Evolutionary conservation across 805 yeast species (phyloP), one percentile per base, ranked within the genome.

Genomic region (Yarrowia osloensis): DNA sequence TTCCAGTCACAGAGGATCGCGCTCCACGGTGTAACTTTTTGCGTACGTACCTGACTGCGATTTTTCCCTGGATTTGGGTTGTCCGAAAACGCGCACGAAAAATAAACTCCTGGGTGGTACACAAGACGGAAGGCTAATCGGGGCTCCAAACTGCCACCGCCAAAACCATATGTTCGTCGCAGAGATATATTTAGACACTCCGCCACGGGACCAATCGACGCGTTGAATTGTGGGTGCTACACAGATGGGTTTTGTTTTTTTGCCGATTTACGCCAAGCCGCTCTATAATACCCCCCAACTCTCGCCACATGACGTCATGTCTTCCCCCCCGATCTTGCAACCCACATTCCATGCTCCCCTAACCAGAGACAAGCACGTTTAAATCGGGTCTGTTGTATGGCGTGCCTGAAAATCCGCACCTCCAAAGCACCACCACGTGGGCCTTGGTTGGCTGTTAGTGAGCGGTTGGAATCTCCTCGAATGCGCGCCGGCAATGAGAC

Each of bases 51-150:
- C 44, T 35, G 61, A n/a, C 59, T 33, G 59, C 61, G 61, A 35
- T 35, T 54, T 54, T 54, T 54, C 44, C 57, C 61, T 54, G 61
- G 61, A 54, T 54, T 54, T 54, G 61, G 61, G 61, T 54, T 24
- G 61, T 54, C 61, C 61, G 61, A 54, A 54, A 54, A 54, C 61
- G 61, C 61, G 61, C 61, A 54, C 31, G 42, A 15, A 35, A 24
- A 52, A 52, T 52, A 33, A 22, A 24, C 59, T 35, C 31, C 4
- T 3, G 40, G 59, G 42, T 22, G 42, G 57, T 50, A 50, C 57
- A 50, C 57, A 50, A 33, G 57, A 8, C 54, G 13, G 31, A 49
- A 28, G n/a, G n/a, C n/a, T n/a, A n/a, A n/a, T n/a, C n/a, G n/a
- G n/a, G n/a, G n/a, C n/a, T n/a, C n/a, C n/a, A n/a, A n/a, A n/a